phyloP scores from a whole-genome alignment of 208 protist genomes.

The Leishmania amazonensis region DNA sequence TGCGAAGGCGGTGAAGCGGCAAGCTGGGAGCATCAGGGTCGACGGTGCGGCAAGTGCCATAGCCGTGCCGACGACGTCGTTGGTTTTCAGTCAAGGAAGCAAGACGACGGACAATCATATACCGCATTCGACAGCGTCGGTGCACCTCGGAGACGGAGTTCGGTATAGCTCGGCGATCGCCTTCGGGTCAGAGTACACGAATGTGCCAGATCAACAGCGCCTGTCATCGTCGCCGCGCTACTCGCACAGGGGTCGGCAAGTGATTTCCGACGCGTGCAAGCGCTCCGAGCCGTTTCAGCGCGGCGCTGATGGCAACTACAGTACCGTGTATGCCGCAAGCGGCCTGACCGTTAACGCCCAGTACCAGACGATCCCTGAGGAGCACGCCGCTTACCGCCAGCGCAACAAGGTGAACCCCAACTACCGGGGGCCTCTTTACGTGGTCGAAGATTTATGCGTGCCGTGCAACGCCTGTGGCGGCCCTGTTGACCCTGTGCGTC shows the following conservation, averaged over 20 bases:
- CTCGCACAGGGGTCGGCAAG: not conserved
- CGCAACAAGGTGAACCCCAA: constrained; percentile 46
- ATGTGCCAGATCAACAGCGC: not conserved
- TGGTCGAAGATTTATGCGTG: constrained; percentile 74
- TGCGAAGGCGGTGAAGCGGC: not conserved
- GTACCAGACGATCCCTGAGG: constrained; percentile 57
- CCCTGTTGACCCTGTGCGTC: constrained; percentile 75
- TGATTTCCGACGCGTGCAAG: constrained; percentile 3
- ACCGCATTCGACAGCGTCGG: no score
- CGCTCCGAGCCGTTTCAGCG: not conserved
- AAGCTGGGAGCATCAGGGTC: not conserved
- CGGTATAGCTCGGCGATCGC: constrained; percentile 4
- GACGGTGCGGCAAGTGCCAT: not conserved
- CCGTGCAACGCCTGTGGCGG: constrained; percentile 61
- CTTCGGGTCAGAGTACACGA: no score
- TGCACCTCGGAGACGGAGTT: no score
- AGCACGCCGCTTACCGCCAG: constrained; percentile 52
- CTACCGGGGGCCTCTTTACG: constrained; percentile 72
- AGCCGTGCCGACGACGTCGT: not conserved
- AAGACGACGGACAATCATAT: no score
- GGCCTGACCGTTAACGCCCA: constrained; percentile 41
- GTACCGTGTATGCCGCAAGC: constrained; percentile 14
- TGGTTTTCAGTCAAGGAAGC: not conserved
- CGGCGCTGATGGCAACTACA: not conserved
- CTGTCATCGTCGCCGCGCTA: constrained; percentile 1